Percentiles rank a stretch among this genome's conserved stretches.
Evolutionary conservation across 2,329 filamentous ascomycete genomes (phyloP).

Genomic region (Aureobasidium leucospermi): DNA sequence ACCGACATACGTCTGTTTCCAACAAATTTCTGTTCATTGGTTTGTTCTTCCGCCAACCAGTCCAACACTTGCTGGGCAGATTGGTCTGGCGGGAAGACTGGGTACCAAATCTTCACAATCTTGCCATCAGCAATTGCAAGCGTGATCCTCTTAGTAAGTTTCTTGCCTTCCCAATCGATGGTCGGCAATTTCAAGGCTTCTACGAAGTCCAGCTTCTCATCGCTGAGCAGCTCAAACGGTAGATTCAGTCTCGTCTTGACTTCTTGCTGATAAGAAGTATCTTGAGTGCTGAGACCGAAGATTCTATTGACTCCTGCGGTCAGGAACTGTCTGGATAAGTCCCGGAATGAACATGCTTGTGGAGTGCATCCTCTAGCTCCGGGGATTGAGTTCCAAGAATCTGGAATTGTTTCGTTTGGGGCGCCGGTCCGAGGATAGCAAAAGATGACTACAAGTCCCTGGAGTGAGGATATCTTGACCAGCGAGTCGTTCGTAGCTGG

Average conservation of each 20-base stretch:
- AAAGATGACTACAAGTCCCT: conserved; percentile 35
- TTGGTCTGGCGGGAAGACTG: conserved; percentile 36
- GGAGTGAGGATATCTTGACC: conserved; percentile 29
- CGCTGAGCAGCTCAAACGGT: conserved; percentile 35
- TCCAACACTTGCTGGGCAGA: conserved; percentile 33
- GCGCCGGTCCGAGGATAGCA: conserved; percentile 36
- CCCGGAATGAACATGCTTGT: conserved; percentile 38
- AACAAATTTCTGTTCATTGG: background rate
- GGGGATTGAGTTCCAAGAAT: conserved; percentile 36
- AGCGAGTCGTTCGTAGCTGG: conserved; percentile 26
- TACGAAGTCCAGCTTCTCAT: conserved; percentile 31
- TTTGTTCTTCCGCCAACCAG: conserved; percentile 20
- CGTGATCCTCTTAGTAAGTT: conserved; percentile 32
- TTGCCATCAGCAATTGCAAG: conserved; percentile 34
- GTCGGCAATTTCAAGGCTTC: conserved; percentile 31
- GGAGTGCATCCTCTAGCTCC: conserved; percentile 39
- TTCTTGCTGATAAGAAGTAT: conserved; percentile 34
- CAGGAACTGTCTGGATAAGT: conserved; percentile 26
- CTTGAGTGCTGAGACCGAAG: conserved; percentile 35
- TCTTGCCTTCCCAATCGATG: conserved; percentile 33
- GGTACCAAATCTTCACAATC: conserved; percentile 37
- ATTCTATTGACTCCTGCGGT: conserved; percentile 27
- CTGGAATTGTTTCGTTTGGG: conserved; percentile 33
- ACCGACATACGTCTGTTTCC: background rate
- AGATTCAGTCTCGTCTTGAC: conserved; percentile 32